A percentile compares a stretch with the other conserved stretches of the same genome.
Conservation (phyloP, 2,329 filamentous ascomycete genomes). For the Phialocephala subalpina region DNA sequence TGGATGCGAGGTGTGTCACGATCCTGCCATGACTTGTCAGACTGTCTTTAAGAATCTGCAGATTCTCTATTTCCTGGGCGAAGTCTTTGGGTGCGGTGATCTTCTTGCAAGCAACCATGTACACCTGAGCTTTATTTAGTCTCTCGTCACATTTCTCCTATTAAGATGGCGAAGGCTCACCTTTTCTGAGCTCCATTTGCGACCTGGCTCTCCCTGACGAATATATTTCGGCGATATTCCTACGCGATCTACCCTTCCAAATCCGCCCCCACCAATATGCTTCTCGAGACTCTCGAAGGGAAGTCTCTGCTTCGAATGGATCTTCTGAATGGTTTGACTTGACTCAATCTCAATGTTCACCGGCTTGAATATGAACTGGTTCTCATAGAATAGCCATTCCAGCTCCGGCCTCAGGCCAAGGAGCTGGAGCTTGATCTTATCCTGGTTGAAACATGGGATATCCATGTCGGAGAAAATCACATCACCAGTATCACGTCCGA, state of each 20-base stretch:
- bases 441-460: background rate
- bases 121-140: background rate
- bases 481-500: background rate
- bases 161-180: too few relatives aligned
- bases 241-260: background rate
- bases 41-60: background rate
- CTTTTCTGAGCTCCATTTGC: background rate
- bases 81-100: background rate
- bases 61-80: background rate
- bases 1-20: background rate
- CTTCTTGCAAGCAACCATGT: background rate
- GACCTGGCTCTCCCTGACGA: background rate
- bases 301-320: background rate
- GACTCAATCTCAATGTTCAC: background rate
- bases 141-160: too few relatives aligned
- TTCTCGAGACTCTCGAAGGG: background rate
- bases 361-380: background rate
- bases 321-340: background rate
- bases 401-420: background rate
- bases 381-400: background rate
- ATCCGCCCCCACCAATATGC: background rate
- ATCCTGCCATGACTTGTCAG: background rate
- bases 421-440: background rate
- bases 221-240: background rate
- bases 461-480: background rate